phyloP scores from a whole-genome alignment of 306 rosid genomes.

The Vigna nakashimae region DNA sequence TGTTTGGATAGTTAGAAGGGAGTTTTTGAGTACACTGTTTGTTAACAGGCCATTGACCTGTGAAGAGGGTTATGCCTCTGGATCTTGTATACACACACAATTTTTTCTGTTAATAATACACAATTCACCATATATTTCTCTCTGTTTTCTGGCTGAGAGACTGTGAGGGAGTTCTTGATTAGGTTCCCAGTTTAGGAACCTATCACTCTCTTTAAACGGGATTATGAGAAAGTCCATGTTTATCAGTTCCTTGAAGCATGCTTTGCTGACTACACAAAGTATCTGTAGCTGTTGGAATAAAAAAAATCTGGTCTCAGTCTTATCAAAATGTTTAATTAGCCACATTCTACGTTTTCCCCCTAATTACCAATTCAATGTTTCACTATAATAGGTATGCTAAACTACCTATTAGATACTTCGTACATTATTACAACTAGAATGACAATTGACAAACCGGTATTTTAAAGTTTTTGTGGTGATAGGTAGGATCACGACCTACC shows the following conservation, averaged over 20 bases:
- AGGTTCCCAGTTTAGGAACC: too few species aligned
- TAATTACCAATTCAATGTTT: slow-evolving; percentile 21
- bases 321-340: not conserved
- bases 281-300: slow-evolving; percentile 10
- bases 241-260: slow-evolving; percentile 13
- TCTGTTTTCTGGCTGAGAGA: too few species aligned
- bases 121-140: too few species aligned
- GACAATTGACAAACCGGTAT: slow-evolving; percentile 1
- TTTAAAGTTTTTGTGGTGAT: not conserved
- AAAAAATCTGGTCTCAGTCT: not conserved
- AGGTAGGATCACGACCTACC: too few species aligned
- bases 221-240: slow-evolving; percentile 18
- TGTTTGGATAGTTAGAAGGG: too few species aligned
- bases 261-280: slow-evolving; percentile 23
- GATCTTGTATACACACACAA: too few species aligned
- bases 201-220: slow-evolving; percentile 28
- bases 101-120: too few species aligned
- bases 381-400: not conserved
- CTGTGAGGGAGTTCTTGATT: too few species aligned
- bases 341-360: not conserved
- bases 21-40: too few species aligned
- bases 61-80: too few species aligned
- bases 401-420: not conserved
- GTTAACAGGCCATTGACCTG: too few species aligned
- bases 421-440: slow-evolving; percentile 6